phyloP scores from a whole-genome alignment of 257 asterid genomes.

The Scutellaria barbata region DNA sequence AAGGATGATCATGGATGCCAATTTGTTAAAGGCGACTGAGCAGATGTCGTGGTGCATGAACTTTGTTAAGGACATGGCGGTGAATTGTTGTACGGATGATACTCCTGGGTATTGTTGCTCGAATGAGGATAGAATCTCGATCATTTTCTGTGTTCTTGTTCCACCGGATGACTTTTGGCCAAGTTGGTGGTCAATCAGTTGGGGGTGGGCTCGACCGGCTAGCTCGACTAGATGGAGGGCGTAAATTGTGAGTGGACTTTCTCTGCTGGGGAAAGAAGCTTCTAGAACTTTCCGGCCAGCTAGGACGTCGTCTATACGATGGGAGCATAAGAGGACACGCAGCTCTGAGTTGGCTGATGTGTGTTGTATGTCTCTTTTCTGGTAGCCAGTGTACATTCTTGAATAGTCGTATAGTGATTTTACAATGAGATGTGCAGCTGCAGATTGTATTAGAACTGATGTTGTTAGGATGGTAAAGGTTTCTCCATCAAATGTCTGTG shows the following conservation, averaged over 20 bases:
- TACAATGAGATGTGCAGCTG: conserved; percentile 41
- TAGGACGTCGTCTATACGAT: conserved; percentile 60
- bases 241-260: conserved; percentile 57
- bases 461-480: conserved; percentile 62
- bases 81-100: conserved; percentile 55
- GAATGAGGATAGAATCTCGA: conserved; percentile 48
- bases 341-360: conserved; percentile 56
- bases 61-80: conserved; percentile 63
- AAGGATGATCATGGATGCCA: conserved; percentile 63
- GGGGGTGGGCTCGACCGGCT: conserved; percentile 68
- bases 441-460: conserved; percentile 57
- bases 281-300: conserved; percentile 55
- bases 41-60: conserved; percentile 86
- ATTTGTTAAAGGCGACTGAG: conserved; percentile 66
- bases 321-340: conserved; percentile 57
- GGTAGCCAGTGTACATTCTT: conserved; percentile 65
- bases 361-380: conserved; percentile 69
- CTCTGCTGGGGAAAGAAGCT: conserved; percentile 56
- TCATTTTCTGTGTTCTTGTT: conserved; percentile 59
- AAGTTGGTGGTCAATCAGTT: conserved; percentile 66
- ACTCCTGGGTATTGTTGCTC: conserved; percentile 51
- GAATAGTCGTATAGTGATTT: conserved; percentile 57
- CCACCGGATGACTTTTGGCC: conserved; percentile 69
- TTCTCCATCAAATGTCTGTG: conserved; percentile 76
- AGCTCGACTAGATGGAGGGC: conserved; percentile 76